Percentiles rank a stretch among this genome's conserved stretches.
These are phyloP conservation scores for Trichoderma sp. DNA, from an alignment of 2,329 filamentous ascomycete species.

Conservation along the genomic window DNA sequence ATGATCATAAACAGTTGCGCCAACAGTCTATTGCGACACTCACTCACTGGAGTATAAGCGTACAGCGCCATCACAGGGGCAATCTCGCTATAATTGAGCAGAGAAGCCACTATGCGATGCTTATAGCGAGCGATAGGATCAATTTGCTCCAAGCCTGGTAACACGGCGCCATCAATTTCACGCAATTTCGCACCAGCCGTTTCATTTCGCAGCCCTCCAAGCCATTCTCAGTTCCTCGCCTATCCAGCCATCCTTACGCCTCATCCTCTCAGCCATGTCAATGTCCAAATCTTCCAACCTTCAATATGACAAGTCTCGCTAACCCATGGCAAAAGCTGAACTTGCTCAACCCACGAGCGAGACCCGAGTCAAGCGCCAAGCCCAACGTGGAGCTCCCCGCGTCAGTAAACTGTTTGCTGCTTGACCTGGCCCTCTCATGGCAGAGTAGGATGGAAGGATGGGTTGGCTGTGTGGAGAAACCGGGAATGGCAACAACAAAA, in stretches of 20 bases:
- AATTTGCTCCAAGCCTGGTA: too few species aligned
- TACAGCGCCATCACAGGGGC: background rate
- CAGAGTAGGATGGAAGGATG: too few species aligned
- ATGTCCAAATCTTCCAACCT: too few species aligned
- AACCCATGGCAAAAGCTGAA: background rate
- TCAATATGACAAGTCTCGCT: too few species aligned
- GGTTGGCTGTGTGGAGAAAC: too few species aligned
- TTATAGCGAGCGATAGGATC: background rate
- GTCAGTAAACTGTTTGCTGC: background rate
- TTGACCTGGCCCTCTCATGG: too few species aligned
- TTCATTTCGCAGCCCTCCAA: background rate
- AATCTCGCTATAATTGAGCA: background rate
- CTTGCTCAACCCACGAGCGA: background rate
- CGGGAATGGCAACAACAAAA: too few species aligned
- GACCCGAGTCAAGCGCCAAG: background rate
- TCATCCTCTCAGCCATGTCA: too few species aligned
- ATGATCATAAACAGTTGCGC: too few species aligned
- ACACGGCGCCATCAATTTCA: background rate
- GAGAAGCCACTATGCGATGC: background rate
- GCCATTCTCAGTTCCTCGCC: too few species aligned
- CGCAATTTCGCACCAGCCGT: background rate
- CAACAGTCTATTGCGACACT: background rate
- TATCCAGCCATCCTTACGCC: too few species aligned
- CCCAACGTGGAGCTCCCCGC: background rate
- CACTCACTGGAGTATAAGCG: too few species aligned